Percentiles rank a stretch among this genome's conserved stretches.
phyloP scores from a whole-genome alignment of 176 grass and related monocot species.

The Aegilops sharonensis region DNA sequence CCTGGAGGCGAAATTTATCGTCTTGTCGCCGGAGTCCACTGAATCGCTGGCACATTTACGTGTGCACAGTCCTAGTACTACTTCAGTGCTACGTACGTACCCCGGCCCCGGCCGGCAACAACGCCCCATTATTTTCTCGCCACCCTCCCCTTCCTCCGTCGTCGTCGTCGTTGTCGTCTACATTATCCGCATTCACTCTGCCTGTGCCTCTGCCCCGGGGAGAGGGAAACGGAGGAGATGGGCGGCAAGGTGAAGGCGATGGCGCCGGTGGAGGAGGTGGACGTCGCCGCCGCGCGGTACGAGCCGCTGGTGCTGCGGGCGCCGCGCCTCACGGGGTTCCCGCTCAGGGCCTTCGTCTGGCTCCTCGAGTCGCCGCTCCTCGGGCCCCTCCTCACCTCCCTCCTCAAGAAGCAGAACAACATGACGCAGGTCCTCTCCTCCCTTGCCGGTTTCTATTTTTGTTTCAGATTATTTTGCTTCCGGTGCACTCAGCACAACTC shows the following conservation, averaged over 20 bases:
- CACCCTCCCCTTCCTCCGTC: neutral
- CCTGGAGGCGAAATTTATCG: too few species aligned
- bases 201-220: neutral
- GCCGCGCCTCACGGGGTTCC: constrained; percentile 70
- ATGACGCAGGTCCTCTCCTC: constrained; percentile 45
- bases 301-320: constrained; percentile 35
- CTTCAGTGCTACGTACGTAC: neutral
- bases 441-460: too few species aligned
- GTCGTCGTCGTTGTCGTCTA: neutral
- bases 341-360: constrained; percentile 60
- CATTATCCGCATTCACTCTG: too few species aligned
- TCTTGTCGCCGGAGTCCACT: too few species aligned
- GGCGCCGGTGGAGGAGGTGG: constrained; percentile 70
- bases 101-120: neutral
- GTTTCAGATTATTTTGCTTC: neutral
- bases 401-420: constrained; percentile 74
- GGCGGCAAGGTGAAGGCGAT: constrained; percentile 20
- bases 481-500: too few species aligned
- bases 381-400: constrained; percentile 45
- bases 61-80: too few species aligned
- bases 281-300: constrained; percentile 65
- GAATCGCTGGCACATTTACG: too few species aligned
- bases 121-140: neutral
- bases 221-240: neutral
- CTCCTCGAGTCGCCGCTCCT: constrained; percentile 67